Evolutionary conservation across 495 filamentous ascomycete genomes (phyloP).

Genomic region (Delitschia confertaspora): DNA sequence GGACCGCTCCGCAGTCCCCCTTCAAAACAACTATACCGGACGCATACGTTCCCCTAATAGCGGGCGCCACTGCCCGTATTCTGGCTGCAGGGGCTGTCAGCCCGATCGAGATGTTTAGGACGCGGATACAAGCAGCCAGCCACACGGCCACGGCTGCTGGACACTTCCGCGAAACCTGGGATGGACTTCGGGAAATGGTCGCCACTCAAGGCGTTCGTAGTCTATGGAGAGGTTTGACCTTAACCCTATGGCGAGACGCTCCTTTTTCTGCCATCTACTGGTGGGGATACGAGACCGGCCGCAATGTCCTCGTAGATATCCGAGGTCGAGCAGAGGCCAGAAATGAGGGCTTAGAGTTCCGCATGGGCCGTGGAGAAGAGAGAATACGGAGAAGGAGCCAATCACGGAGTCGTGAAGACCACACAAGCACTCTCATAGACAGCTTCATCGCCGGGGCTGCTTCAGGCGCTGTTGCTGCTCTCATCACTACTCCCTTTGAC

Average conservation of each 20-base stretch:
- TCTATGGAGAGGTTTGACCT: conserved; percentile 83
- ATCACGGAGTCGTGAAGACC: conserved; percentile 47
- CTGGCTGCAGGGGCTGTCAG: conserved; percentile 75
- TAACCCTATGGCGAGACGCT: conserved; percentile 94
- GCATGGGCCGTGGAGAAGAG: conserved; percentile 14
- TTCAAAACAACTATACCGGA: conserved; percentile 42
- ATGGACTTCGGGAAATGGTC: conserved; percentile 72
- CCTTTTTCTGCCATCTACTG: conserved; percentile 96
- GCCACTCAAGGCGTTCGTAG: conserved; percentile 62
- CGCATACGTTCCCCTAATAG: conserved; percentile 65
- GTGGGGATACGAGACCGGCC: conserved; percentile 87
- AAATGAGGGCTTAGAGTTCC: conserved; percentile 22
- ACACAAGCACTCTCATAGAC: conserved; percentile 67
- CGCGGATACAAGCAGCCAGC: conserved; percentile 75
- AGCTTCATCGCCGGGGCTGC: conserved; percentile 77
- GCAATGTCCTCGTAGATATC: conserved; percentile 53
- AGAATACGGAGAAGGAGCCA: conserved; percentile 35
- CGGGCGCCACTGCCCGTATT: conserved; percentile 67
- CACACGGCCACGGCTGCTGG: conserved; percentile 44
- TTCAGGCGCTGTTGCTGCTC: conserved; percentile 74
- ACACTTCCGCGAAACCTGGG: conserved; percentile 64
- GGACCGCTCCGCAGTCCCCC: conserved; percentile 59
- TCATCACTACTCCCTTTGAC: conserved; percentile 94
- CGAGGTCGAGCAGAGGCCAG: conserved; percentile 41
- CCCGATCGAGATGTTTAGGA: conserved; percentile 92